Base-by-base conservation (phyloP, 1,139 yeast species). In the Saccharomyces hybrid region DNA sequence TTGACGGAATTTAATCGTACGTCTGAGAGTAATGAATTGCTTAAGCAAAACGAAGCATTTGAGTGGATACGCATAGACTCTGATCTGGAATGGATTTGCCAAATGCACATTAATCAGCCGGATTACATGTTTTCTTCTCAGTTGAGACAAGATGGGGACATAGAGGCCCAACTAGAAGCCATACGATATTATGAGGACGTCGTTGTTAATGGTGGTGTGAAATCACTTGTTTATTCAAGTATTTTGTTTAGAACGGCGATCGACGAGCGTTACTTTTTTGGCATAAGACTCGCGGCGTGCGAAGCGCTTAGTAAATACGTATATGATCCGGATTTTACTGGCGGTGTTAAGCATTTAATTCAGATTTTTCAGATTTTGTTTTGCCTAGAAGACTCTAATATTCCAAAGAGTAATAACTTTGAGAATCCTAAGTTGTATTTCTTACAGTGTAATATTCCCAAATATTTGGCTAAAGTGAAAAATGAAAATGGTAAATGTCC, bases 31-130 rank as follows among this genome's bases (percentile, higher is more conserved):
- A 64, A 64, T 49, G 70, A 69, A 41, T 54, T 60, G n/a, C 71
- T 68, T 49, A 59, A 60, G 28, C 69, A 65, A 46, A 83, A 82
- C 62, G 98, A 93, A 67, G 97, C 97, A 0, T 95, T 90, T 72
- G 99, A 95, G 66, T 95, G 99, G 99, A 78, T 95, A 47, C 78
- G 99, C 62, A 89, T 91, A 8, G 99, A 95, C 72, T 91, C 97
- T 0, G 99, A 95, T 70, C 88, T 86, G 65, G 99, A 95, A 69
- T 95, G 99, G 99, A 86, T 95, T 51, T 89, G 96, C 55, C 81
- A 80, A 60, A 76, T 88, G 30, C 79, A 84, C 58, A 83, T 95
- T 41, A 87, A 85, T 61, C 97, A 91, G 69, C 96, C 97, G 0
- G 98, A 90, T 65, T 88, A 89, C 67, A 95, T 93, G 97, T 93